These are phyloP conservation scores for Phytophthora pisi DNA, from an alignment of 352 stramenopile genomes.

Conservation along the genomic window DNA sequence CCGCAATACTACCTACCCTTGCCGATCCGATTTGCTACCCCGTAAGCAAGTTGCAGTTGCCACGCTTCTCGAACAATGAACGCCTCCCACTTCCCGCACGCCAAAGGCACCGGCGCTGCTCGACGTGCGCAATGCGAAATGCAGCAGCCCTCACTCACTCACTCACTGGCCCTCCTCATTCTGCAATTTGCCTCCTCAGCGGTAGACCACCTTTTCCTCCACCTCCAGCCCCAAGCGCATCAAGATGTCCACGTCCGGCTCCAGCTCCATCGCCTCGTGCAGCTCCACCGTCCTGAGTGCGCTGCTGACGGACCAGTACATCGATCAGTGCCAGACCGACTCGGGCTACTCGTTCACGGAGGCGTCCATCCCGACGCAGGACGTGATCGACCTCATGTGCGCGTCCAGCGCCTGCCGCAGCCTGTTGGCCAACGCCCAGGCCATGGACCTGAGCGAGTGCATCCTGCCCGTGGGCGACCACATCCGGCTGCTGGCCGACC, in stretches of 20 bases:
- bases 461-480: conserved; percentile 40
- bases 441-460: conserved; percentile 36
- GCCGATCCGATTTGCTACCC: not conserved
- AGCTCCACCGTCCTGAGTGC: conserved; percentile 10
- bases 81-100: conserved; percentile 9
- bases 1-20: not conserved
- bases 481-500: conserved; percentile 40
- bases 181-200: conserved; percentile 38
- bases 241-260: conserved; percentile 16
- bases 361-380: conserved; percentile 28
- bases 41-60: conserved; percentile 13
- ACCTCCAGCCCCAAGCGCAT: no score
- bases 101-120: not conserved
- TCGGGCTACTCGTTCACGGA: conserved; percentile 42
- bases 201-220: conserved; percentile 18
- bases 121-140: conserved; percentile 13
- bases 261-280: conserved; percentile 24
- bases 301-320: conserved; percentile 37
- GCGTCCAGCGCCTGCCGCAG: conserved; percentile 25
- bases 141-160: not conserved
- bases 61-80: conserved; percentile 11
- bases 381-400: conserved; percentile 40
- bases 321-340: conserved; percentile 32
- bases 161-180: conserved; percentile 19
- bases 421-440: conserved; percentile 25